Percentiles rank a stretch among this genome's conserved stretches.
phyloP scores from a whole-genome alignment of 2,329 filamentous ascomycete genomes.

The Hypoxylon sp. region DNA sequence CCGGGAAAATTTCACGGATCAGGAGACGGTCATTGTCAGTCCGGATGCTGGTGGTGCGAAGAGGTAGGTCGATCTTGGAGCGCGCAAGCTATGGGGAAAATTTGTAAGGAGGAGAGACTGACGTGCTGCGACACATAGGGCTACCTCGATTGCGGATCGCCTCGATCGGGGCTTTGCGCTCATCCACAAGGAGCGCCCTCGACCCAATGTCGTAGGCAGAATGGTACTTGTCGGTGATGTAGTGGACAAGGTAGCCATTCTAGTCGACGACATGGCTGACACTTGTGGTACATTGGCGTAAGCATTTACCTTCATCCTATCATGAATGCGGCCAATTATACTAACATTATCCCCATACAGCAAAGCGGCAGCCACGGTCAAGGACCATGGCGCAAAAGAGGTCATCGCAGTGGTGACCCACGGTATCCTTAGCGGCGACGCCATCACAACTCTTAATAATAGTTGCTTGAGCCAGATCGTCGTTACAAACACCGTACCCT shows the following conservation, averaged over 20 bases:
- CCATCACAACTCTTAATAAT: constrained; percentile 75
- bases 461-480: constrained; percentile 75
- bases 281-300: constrained; percentile 78
- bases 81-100: not conserved
- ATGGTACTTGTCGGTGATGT: constrained; percentile 98
- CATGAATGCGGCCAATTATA: not conserved
- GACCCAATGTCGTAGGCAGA: constrained; percentile 84
- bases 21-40: constrained; percentile 91
- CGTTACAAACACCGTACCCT: constrained; percentile 81
- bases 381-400: constrained; percentile 84
- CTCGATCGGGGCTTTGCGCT: constrained; percentile 91
- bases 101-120: not conserved
- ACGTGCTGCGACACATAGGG: constrained; percentile 58
- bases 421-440: constrained; percentile 76
- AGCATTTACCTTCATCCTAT: constrained; percentile 1
- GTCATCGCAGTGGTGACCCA: constrained; percentile 97
- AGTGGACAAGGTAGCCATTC: constrained; percentile 87
- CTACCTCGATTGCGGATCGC: constrained; percentile 91
- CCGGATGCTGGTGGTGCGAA: constrained; percentile 96
- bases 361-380: constrained; percentile 90
- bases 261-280: constrained; percentile 98
- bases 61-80: constrained; percentile 59
- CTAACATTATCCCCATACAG: constrained; percentile 51
- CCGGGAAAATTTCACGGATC: constrained; percentile 79
- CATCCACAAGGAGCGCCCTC: constrained; percentile 94